phyloP scores from a whole-genome alignment of 2,329 filamentous ascomycete genomes.

The Fusarium kyushuense region DNA sequence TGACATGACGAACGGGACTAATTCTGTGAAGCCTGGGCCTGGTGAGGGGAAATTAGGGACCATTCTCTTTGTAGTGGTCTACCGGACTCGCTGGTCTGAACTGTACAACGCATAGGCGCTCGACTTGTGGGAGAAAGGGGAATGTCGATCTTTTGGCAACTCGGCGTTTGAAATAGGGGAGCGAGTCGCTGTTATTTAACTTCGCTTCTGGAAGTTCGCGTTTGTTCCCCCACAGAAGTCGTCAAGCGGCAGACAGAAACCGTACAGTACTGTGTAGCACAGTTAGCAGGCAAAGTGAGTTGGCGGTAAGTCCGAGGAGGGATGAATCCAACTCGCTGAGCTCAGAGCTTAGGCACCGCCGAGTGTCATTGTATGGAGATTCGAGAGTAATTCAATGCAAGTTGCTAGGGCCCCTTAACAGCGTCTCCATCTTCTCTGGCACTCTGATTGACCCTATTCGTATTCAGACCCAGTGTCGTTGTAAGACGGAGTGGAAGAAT shows the following conservation, averaged over 20 bases:
- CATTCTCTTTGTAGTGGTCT: conserved; percentile 2
- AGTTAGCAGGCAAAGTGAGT: conserved; percentile 14
- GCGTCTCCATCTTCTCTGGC: conserved; percentile 33
- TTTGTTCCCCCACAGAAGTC: conserved; percentile 8
- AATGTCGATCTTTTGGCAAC: conserved; percentile 30
- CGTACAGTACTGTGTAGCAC: conserved; percentile 14
- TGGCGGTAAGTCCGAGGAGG: conserved; percentile 20
- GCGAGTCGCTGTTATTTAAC: conserved; percentile 22
- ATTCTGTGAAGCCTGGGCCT: conserved; percentile 30
- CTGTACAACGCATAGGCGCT: conserved; percentile 31
- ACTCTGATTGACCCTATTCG: conserved; percentile 24
- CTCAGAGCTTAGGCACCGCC: conserved; percentile 19
- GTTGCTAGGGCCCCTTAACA: conserved; percentile 25
- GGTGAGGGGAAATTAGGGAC: conserved; percentile 41
- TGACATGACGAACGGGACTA: conserved; percentile 11
- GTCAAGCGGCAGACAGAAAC: conserved; percentile 26
- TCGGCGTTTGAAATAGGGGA: conserved; percentile 23
- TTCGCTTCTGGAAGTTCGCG: conserved; percentile 32
- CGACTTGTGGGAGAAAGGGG: conserved; percentile 30
- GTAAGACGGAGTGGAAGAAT: conserved; percentile 26
- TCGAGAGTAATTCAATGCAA: conserved; percentile 22
- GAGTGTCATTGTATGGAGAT: conserved; percentile 7
- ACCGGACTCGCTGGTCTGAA: conserved; percentile 5
- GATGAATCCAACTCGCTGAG: conserved; percentile 5
- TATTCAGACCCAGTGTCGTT: conserved; percentile 1